Base-by-base conservation (phyloP, 805 yeast species). In the Ogataea nakhonphanomensis region DNA sequence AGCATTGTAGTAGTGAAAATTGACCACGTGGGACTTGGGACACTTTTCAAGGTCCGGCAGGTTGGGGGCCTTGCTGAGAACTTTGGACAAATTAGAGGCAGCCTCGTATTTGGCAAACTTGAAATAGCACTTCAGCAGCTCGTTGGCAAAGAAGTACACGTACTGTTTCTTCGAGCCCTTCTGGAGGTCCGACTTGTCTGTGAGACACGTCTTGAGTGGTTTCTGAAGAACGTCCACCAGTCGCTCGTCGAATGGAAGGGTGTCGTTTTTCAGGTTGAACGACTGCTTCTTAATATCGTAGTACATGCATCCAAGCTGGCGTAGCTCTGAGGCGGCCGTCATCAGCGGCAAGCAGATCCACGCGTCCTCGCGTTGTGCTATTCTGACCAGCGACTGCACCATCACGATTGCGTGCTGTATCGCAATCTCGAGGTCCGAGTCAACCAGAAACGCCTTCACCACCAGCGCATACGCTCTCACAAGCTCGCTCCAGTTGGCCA, bases 181-280 rank as follows among this genome's bases (percentile, higher is more conserved):
- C 14, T 59, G 34, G 21, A 73, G 74, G n/a, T 76, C 73, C 45
- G 78, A 79, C 43, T 90, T 73, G 60, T 89, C 96, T 47, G 84
- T 85, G 31, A 89, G 66, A 46, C 95, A 85, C 4, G 84, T 57
- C 43, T 83, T 85, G 64, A 87, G 84, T 6, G 90, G 75, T 44
- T 78, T 72, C 59, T 87, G 88, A 39, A 88, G 69, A 2, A 51
- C 54, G 30, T 56, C 56, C 3, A 61, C 61, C 28, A 57, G 44
- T 39, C 44, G 43, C 42, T 55, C 68, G 30, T 55, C 58, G 24
- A 50, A 30, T 6, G 54, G 37, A 6, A 44, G 31, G 8, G 46
- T 35, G 15, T 44, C 50, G 17, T 37, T 37, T 29, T 33, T 41
- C 29, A 46, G 29, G 10, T 33, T 35, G 7, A 34, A 25, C 6